These are phyloP conservation scores for Digitaria exilis DNA, from an alignment of 202 grass and related monocot species.

Conservation along the genomic window DNA sequence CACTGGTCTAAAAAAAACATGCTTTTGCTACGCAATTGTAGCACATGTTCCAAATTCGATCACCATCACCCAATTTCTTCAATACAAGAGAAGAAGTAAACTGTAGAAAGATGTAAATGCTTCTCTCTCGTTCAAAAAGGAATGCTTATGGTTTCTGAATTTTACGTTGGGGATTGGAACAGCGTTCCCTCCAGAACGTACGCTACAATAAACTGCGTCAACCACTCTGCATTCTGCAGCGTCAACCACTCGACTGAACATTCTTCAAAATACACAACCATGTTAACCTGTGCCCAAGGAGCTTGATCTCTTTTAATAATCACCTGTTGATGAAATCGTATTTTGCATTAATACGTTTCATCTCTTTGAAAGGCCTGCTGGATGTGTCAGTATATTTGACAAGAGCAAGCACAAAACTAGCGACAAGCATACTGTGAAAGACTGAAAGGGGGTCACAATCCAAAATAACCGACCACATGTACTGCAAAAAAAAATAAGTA, in stretches of 20 bases:
- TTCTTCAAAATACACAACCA: neutral
- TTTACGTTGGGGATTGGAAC: conserved; percentile 11
- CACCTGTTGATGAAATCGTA: neutral
- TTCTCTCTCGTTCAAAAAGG: too few relatives aligned
- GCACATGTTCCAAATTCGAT: neutral
- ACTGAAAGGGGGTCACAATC: neutral
- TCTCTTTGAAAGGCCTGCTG: neutral
- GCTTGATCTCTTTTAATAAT: neutral
- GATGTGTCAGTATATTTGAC: neutral
- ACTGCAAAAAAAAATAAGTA: neutral
- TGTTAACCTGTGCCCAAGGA: neutral
- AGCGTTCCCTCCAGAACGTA: conserved; percentile 31
- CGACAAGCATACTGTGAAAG: neutral
- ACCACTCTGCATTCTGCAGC: conserved; percentile 29
- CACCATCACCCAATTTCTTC: neutral
- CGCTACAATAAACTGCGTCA: conserved; percentile 46
- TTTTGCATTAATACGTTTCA: neutral
- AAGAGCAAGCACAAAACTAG: neutral
- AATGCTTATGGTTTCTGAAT: neutral
- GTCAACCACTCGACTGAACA: neutral
- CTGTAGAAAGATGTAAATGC: neutral
- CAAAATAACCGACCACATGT: neutral
- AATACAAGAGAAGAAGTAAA: neutral
- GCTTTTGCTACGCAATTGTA: neutral
- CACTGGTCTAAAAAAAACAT: neutral